A percentile compares a stretch with the other conserved stretches of the same genome.
Evolutionary conservation across 192 early-diverging fungal genomes (phyloP).

Genomic region (Kappamyces sp.): DNA sequence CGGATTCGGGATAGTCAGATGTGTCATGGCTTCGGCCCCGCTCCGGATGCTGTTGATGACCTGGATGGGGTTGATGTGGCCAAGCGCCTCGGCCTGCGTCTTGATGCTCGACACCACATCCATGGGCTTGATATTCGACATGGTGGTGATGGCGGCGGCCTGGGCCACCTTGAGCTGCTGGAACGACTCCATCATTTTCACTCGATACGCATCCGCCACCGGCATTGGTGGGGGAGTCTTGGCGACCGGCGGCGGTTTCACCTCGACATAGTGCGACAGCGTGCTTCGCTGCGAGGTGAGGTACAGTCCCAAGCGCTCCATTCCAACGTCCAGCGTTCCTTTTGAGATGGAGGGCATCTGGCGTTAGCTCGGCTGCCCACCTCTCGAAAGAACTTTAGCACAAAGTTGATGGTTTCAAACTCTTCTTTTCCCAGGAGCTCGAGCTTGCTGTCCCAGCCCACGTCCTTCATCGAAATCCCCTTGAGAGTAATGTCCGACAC

Average conservation of each 20-base stretch:
- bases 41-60: too few species aligned
- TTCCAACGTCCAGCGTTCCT: neutral
- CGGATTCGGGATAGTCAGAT: too few species aligned
- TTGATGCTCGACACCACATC: too few species aligned
- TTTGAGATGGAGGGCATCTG: constrained; percentile 12
- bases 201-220: too few species aligned
- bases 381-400: constrained; percentile 27
- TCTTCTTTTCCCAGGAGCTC: constrained; percentile 19
- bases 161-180: too few species aligned
- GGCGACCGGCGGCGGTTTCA: neutral
- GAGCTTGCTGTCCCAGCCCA: constrained; percentile 10
- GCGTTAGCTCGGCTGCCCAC: neutral
- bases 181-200: too few species aligned
- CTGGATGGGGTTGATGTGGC: too few species aligned
- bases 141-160: too few species aligned
- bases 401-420: constrained; percentile 30
- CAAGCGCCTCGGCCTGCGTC: too few species aligned
- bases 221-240: neutral
- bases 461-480: neutral
- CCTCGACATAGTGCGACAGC: neutral
- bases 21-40: too few species aligned
- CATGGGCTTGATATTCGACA: too few species aligned
- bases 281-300: neutral
- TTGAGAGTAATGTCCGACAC: neutral
- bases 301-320: neutral